phyloP scores from a whole-genome alignment of 2,329 filamentous ascomycete species.

The Trichoderma koningii region DNA sequence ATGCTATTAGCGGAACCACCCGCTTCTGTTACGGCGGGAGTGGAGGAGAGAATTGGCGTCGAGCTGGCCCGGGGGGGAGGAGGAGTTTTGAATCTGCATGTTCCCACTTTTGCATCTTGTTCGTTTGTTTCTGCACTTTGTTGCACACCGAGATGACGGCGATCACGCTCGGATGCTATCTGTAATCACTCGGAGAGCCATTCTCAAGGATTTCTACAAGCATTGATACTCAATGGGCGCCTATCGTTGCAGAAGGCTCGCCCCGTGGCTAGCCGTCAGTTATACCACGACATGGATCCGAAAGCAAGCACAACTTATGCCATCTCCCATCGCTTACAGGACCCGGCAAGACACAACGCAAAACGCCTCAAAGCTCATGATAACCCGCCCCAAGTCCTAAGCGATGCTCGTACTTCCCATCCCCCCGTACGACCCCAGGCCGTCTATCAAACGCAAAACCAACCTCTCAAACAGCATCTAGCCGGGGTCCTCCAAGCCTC shows the following conservation, averaged over 20 bases:
- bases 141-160: slow-evolving; percentile 5
- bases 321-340: no score
- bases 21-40: not conserved
- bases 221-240: no score
- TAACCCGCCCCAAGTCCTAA: not conserved
- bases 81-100: not conserved
- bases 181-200: not conserved
- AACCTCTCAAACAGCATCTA: not conserved
- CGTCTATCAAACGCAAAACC: not conserved
- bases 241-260: no score
- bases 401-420: not conserved
- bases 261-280: no score
- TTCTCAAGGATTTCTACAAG: no score
- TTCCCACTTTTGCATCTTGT: not conserved
- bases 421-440: not conserved
- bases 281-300: no score
- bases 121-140: not conserved
- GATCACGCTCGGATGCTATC: not conserved
- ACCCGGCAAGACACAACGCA: no score
- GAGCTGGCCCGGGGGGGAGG: not conserved
- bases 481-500: not conserved
- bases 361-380: no score
- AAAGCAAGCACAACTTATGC: no score
- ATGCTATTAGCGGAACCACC: slow-evolving; percentile 7
- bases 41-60: not conserved